Evolutionary conservation across 495 filamentous ascomycete species (phyloP), one percentile per base, ranked within the genome.

Genomic region (Aeminium ludgeri): DNA sequence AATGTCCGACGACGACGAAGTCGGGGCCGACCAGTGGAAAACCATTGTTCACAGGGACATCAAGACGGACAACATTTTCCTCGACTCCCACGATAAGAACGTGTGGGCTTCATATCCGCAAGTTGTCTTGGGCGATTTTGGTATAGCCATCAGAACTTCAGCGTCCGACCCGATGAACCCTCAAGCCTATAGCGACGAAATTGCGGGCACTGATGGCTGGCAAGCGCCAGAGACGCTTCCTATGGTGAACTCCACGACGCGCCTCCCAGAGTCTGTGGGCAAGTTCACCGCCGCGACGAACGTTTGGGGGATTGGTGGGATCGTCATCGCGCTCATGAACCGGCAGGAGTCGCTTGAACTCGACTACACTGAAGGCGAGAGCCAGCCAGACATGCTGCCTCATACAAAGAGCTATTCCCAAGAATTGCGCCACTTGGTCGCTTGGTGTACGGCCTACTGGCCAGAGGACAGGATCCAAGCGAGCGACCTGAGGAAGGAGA

Each of bases 61-160:
- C 34, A 44, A 44, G 28, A 12, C 23, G 6, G 25, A 31, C 13
- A 44, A 44, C 25, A 38, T 44, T 15, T 31, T 20, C 30, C 18
- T 44, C 18, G 10, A 30, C 25, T 20, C n/a, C 16, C 34, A 18
- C 2, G 23, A 25, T 3, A 3, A 17, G 6, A 15, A 10, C 3
- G 23, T 31, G 11, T 44, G 27, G 16, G 34, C 41, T 0, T 13
- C 35, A 1, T 44, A 38, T 20, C 41, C 23, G 3, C 17, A 23
- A 15, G 34, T 34, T 6, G 30, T 16, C 5, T 13, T 38, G 18
- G 34, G 23, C 8, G 41, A 44, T 15, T 35, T 44, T 12, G 41
- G 41, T 12, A 2, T 44, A n/a, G 25, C 34, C 1, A 18, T 38
- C 12, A 6, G 31, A 3, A 44, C 41, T 5, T 8, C 15, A 15